Evolutionary conservation across 345 rosid genomes (phyloP), one percentile per base, ranked within the genome.

Genomic region (Populus simonii): DNA sequence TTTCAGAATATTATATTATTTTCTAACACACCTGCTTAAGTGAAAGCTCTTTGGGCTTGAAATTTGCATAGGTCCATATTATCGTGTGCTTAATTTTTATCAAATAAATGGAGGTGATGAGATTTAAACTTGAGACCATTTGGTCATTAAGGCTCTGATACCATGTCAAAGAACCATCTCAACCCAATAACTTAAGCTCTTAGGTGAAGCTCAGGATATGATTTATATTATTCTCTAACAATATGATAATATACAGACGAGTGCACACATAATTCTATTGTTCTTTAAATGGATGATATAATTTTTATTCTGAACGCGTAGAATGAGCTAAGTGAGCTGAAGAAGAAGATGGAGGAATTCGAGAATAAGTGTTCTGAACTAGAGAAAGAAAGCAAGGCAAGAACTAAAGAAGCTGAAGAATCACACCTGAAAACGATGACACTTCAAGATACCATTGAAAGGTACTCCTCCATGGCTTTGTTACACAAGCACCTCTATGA

Each of bases 381-480:
- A 63, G 89, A 87, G 76, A 85, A 41, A 39, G 85, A 86, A 71
- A 84, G 74, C 80, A 80, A 80, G 77, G 77, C 49, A 80, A 87
- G 80, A 81, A 29, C 83, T 68, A 76, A 39, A 74, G 89, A 90
- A 72, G 85, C 92, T 57, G 88, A 89, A 74, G 89, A 87, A 78
- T 86, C 88, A 65, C 88, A 89, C 76, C 61, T 75, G 75, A 89
- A 88, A 75, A 78, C 85, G 74, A 75, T 75, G 71, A 76, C 80
- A 77, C 87, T 87, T 79, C 86, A 86, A 57, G 89, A 89, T 47
- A 76, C 80, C 57, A 72, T 86, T 27, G 88, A 89, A 45, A 87
- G 90, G 91, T 89, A 80, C n/a, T 35, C 3, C 78, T 71, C 55
- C n/a, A 41, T 9, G 27, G 59, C 45, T 63, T 68, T 47, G 23